Evolutionary conservation across 345 rosid species (phyloP), one percentile per base, ranked within the genome.

Genomic region (Heritiera fomes): DNA sequence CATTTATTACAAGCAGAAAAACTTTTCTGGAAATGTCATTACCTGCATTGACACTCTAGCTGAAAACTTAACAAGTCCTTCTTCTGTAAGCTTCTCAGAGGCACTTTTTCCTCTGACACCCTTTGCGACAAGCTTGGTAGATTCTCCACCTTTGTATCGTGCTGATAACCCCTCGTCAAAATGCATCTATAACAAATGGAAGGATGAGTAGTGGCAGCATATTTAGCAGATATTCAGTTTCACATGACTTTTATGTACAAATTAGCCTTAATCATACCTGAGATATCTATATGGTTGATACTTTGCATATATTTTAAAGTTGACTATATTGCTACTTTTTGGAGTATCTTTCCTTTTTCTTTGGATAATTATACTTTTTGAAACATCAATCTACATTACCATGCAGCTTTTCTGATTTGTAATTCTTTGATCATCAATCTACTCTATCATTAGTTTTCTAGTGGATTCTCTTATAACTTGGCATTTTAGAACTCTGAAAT

Each of bases 141-240:
- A 88, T 68, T 90, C 93, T 80, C 94, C 89, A 81, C 95, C 88
- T 88, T 89, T 93, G 79, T 82, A 83, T 71, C 94, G 92, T 49
- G 93, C 96, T 65, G 94, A 88, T 83, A 95, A 82, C 65, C 89
- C 99, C 83, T 95, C 99, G 82, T 95, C 98, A 86, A 95, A 95
- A 84, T 95, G 98, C 82, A 92, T 87, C 98, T 95, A 82, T 75
- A 85, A 73, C 82, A 58, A 79, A 86, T 64, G 77, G 50, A 78
- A 77, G 46, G 78, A 17, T 38, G 71, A 59, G 72, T 45, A 79
- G 76, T 45, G 52, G 43, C 8, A 41, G 28, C 63, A 56, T 47
- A 71, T 49, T 65, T 46, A 62, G 2, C 41, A 53, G n/a, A 75
- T 41, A 49, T 23, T 32, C 8, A 73, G 71, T 34, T 64, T 65